Evolutionary conservation across 1,139 yeast species (phyloP).

Genomic region (Geotrichum restrictum): DNA sequence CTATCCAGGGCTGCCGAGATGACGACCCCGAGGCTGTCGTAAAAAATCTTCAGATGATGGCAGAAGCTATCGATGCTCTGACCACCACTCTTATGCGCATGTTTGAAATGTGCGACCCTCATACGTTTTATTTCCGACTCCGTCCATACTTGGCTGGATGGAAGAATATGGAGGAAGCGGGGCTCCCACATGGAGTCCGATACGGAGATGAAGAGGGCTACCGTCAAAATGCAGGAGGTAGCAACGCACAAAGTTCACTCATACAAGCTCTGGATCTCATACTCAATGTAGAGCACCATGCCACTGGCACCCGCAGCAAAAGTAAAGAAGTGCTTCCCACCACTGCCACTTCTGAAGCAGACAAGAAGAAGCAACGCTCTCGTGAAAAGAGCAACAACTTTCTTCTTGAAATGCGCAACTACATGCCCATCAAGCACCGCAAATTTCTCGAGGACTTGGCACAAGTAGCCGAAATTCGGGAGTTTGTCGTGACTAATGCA

Average conservation of each 20-base stretch:
- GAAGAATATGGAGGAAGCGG: slow-evolving; percentile 87
- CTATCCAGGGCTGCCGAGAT: slow-evolving; percentile 53
- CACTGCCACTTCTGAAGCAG: slow-evolving; percentile 18
- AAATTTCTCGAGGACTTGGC: slow-evolving; percentile 62
- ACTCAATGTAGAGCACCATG: slow-evolving; percentile 69
- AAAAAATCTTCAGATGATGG: slow-evolving; percentile 55
- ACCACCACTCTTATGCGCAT: slow-evolving; percentile 74
- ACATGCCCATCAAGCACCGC: slow-evolving; percentile 86
- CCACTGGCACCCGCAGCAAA: slow-evolving; percentile 57
- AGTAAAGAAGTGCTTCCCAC: slow-evolving; percentile 18
- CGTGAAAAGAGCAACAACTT: slow-evolving; percentile 50
- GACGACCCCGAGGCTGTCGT: slow-evolving; percentile 44
- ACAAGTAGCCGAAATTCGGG: slow-evolving; percentile 55
- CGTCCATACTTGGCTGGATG: slow-evolving; percentile 93
- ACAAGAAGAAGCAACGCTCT: slow-evolving; percentile 20
- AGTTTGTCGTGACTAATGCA: slow-evolving; percentile 52
- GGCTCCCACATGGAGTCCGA: slow-evolving; percentile 70
- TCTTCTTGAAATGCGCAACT: slow-evolving; percentile 75
- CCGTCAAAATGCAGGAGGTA: slow-evolving; percentile 76
- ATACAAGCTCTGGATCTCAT: slow-evolving; percentile 81
- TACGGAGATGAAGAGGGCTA: slow-evolving; percentile 65
- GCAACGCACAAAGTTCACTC: slow-evolving; percentile 88
- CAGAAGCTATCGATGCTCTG: slow-evolving; percentile 69
- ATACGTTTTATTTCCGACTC: slow-evolving; percentile 76
- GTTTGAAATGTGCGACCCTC: slow-evolving; percentile 96